phyloP scores from a whole-genome alignment of 2,329 filamentous ascomycete genomes.

The Colletotrichum gloeosporioides region DNA sequence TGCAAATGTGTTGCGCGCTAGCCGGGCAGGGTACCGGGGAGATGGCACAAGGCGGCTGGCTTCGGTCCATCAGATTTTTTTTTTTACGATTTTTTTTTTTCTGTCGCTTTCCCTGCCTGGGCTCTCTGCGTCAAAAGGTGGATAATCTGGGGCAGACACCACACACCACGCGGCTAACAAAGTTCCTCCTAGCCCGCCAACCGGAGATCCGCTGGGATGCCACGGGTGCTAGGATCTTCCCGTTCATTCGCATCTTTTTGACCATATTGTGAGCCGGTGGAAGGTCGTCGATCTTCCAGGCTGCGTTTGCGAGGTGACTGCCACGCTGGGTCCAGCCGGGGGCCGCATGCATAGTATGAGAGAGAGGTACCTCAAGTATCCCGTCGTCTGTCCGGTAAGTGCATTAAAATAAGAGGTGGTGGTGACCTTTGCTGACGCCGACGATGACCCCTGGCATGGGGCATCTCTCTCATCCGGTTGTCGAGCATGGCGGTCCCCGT shows the following conservation, averaged over 20 bases:
- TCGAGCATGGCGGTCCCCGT: background rate
- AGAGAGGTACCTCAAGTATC: background rate
- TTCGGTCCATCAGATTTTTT: background rate
- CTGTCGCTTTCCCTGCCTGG: background rate
- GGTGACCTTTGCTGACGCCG: background rate
- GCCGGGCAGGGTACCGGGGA: background rate
- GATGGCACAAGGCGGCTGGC: conserved; percentile 11
- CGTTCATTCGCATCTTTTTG: background rate
- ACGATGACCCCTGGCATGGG: background rate
- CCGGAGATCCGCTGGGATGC: conserved; percentile 8
- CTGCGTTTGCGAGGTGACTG: background rate
- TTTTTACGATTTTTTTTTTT: background rate
- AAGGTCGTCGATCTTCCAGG: background rate
- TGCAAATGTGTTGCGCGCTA: background rate
- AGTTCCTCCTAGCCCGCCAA: background rate
- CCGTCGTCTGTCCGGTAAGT: background rate
- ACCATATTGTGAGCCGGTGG: background rate
- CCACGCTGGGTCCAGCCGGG: background rate
- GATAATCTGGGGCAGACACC: conserved; percentile 16
- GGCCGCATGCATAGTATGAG: background rate
- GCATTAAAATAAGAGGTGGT: background rate
- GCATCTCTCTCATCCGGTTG: background rate
- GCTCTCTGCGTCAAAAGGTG: background rate
- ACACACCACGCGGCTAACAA: conserved; percentile 7
- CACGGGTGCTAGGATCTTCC: conserved; percentile 12